Evolutionary conservation across 2,329 filamentous ascomycete genomes (phyloP).

Genomic region (Calonectria pseudoturangicola): DNA sequence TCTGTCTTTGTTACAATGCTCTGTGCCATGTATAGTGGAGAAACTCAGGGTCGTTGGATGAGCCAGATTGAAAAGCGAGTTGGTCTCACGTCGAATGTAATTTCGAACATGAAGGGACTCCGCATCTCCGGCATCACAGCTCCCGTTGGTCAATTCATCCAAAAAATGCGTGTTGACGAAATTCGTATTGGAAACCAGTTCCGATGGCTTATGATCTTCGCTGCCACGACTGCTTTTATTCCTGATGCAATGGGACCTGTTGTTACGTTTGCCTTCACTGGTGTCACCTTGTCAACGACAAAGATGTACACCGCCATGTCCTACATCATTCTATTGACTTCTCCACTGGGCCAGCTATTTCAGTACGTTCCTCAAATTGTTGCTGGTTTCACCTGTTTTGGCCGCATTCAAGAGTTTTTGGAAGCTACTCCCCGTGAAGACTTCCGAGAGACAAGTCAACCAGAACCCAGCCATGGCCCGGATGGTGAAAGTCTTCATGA

Average conservation of each 20-base stretch:
- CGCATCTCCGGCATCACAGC: constrained; percentile 51
- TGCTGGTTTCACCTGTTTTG: constrained; percentile 56
- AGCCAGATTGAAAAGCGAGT: constrained; percentile 56
- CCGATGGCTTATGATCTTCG: constrained; percentile 45
- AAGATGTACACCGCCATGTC: constrained; percentile 57
- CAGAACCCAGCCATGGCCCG: background rate
- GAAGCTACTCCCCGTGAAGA: constrained; percentile 50
- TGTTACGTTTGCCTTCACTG: constrained; percentile 53
- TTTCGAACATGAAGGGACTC: constrained; percentile 53
- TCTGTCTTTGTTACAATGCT: constrained; percentile 23
- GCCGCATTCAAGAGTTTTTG: constrained; percentile 59
- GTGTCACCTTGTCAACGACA: constrained; percentile 44
- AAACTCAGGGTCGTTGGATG: constrained; percentile 58
- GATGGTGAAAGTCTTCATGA: constrained; percentile 2
- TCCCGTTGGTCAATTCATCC: constrained; percentile 50
- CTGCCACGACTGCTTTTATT: constrained; percentile 52
- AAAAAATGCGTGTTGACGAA: constrained; percentile 51
- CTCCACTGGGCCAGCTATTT: constrained; percentile 55
- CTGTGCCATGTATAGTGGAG: constrained; percentile 22
- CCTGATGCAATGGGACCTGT: constrained; percentile 59
- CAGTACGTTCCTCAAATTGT: constrained; percentile 56
- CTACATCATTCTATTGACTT: constrained; percentile 56
- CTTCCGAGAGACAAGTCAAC: constrained; percentile 29
- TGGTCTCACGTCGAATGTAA: constrained; percentile 49
- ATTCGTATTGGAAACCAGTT: constrained; percentile 46